Conservation (phyloP, 2,329 filamentous ascomycete genomes). For the Fusarium ambrosium region DNA sequence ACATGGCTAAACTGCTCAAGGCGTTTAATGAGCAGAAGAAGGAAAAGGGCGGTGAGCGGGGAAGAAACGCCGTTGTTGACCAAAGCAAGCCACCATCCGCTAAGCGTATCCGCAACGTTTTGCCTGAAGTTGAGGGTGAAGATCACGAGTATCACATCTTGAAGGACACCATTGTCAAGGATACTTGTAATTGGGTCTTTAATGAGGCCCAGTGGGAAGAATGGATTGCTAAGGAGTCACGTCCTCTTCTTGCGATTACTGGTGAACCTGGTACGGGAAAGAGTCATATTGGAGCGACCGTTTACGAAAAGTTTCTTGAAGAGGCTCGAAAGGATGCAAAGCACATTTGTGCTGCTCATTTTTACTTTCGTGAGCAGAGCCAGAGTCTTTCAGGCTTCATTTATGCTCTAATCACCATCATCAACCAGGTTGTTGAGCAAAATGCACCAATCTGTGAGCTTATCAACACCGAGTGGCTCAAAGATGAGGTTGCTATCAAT, state of each 20-base stretch:
- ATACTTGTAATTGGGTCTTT: slow-evolving; percentile 51
- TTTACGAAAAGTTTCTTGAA: slow-evolving; percentile 38
- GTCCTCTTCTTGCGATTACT: slow-evolving; percentile 46
- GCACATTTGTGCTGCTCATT: slow-evolving; percentile 48
- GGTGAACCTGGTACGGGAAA: slow-evolving; percentile 52
- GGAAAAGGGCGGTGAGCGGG: slow-evolving; percentile 30
- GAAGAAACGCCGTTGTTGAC: slow-evolving; percentile 27
- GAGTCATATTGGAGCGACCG: slow-evolving; percentile 48
- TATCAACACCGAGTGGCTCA: slow-evolving; percentile 46
- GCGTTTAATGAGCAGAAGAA: slow-evolving; percentile 44
- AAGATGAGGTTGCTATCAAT: slow-evolving; percentile 37
- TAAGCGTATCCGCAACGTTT: slow-evolving; percentile 43
- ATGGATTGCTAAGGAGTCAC: slow-evolving; percentile 38
- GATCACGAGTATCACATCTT: slow-evolving; percentile 45
- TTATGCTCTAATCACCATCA: slow-evolving; percentile 45
- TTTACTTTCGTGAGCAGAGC: slow-evolving; percentile 54
- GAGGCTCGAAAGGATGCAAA: slow-evolving; percentile 32
- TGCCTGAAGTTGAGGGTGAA: slow-evolving; percentile 42
- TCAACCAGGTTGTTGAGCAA: slow-evolving; percentile 51
- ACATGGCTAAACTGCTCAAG: slow-evolving; percentile 47
- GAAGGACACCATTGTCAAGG: slow-evolving; percentile 48
- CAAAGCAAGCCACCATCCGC: slow-evolving; percentile 43
- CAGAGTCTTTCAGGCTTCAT: slow-evolving; percentile 43
- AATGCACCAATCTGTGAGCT: slow-evolving; percentile 49
- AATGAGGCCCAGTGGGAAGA: slow-evolving; percentile 45